Evolutionary conservation across 306 rosid species (phyloP).

Genomic region (Leucaena leucocephala): DNA sequence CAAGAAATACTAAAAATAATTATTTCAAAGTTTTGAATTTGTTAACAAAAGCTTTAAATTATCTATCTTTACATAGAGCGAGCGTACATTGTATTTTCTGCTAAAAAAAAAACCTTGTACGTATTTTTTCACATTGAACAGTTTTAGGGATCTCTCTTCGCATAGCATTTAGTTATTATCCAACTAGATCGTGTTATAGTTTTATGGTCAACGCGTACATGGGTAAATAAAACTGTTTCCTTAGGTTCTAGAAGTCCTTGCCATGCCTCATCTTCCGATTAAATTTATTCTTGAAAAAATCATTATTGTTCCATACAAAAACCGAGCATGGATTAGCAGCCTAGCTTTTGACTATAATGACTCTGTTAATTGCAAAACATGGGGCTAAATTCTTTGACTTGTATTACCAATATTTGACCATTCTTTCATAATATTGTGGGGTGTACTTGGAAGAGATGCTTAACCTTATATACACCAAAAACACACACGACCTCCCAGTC

Average conservation of each 20-base stretch:
- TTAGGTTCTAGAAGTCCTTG: background rate
- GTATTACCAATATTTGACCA: too few species aligned
- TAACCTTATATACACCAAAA: too few species aligned
- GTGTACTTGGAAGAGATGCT: too few species aligned
- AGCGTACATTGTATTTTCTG: too few species aligned
- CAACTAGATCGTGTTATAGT: background rate
- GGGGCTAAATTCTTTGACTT: background rate
- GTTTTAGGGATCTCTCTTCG: background rate
- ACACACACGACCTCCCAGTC: too few species aligned
- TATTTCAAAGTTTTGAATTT: too few species aligned
- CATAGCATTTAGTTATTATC: background rate
- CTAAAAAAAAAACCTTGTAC: background rate
- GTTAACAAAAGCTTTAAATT: too few species aligned
- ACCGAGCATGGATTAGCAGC: background rate
- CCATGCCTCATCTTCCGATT: background rate
- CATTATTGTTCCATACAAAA: background rate
- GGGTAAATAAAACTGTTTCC: background rate
- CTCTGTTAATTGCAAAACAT: background rate
- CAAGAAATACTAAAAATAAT: too few species aligned
- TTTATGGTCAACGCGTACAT: background rate
- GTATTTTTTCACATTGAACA: background rate
- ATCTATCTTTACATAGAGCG: too few species aligned
- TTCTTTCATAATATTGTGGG: too few species aligned
- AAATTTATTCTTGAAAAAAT: background rate
- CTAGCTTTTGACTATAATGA: background rate